phyloP scores from a whole-genome alignment of 805 yeast species.

The Candida piceae region DNA sequence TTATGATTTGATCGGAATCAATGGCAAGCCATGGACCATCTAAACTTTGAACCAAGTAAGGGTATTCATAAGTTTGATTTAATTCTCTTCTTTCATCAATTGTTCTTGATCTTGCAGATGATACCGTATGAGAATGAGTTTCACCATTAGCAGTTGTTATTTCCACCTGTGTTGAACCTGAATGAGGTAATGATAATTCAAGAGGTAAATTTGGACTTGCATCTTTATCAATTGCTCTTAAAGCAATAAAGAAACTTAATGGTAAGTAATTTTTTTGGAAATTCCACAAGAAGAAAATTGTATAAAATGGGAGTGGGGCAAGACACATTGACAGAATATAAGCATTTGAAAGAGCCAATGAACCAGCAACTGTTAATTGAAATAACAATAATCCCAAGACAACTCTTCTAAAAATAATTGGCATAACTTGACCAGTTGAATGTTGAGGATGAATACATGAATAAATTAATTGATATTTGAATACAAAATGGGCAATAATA shows the following conservation, averaged over 20 bases:
- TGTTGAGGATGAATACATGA: slow-evolving; percentile 95
- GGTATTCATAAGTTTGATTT: slow-evolving; percentile 71
- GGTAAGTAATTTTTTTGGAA: slow-evolving; percentile 81
- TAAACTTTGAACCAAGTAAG: slow-evolving; percentile 58
- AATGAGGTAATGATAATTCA: slow-evolving; percentile 1
- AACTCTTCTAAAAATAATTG: slow-evolving; percentile 76
- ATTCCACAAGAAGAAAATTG: slow-evolving; percentile 65
- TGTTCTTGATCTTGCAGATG: slow-evolving; percentile 39
- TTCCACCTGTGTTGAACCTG: neutral
- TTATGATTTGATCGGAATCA: slow-evolving; percentile 49
- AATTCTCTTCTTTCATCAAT: slow-evolving; percentile 75
- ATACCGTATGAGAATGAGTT: neutral
- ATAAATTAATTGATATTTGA: slow-evolving; percentile 84
- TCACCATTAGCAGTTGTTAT: neutral
- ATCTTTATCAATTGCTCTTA: slow-evolving; percentile 55
- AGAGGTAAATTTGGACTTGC: neutral
- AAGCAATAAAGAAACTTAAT: slow-evolving; percentile 76
- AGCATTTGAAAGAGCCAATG: slow-evolving; percentile 72
- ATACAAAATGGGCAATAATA: slow-evolving; percentile 78
- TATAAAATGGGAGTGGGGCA: slow-evolving; percentile 69
- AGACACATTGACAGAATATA: slow-evolving; percentile 67
- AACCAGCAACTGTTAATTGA: slow-evolving; percentile 91
- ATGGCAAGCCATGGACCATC: slow-evolving; percentile 85
- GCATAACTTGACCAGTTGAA: slow-evolving; percentile 97
- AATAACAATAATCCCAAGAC: slow-evolving; percentile 76